Percentiles rank a stretch among this genome's conserved stretches.
Conservation (phyloP, 1,284 basidiomycete genomes). For the Omphalotus olearius region DNA sequence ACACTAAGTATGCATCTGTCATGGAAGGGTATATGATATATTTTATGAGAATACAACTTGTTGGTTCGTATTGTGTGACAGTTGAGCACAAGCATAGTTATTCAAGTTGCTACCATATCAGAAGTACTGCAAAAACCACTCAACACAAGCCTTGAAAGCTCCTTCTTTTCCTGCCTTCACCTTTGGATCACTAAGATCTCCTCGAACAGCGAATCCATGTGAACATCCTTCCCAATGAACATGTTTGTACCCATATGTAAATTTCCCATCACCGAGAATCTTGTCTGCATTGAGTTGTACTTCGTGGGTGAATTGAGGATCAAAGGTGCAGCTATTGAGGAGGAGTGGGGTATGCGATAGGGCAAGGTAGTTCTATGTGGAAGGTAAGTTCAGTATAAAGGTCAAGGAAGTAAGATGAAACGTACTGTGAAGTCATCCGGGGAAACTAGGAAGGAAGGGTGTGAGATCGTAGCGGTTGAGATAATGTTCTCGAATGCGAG, state of each 20-base stretch:
- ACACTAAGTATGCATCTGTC: no score
- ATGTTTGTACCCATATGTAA: slow-evolving; percentile 52
- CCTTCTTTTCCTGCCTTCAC: slow-evolving; percentile 9
- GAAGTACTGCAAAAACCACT: slow-evolving; percentile 5
- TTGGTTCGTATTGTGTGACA: no score
- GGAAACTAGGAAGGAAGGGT: slow-evolving; percentile 31
- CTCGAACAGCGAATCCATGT: slow-evolving; percentile 8
- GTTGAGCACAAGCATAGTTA: no score
- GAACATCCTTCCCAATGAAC: slow-evolving; percentile 42
- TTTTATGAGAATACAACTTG: no score
- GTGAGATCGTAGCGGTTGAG: slow-evolving; percentile 46
- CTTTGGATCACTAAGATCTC: slow-evolving; percentile 1
- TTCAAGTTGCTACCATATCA: no score
- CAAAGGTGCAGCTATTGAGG: slow-evolving; percentile 8
- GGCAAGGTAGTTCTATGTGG: background rate
- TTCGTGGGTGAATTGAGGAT: slow-evolving; percentile 22
- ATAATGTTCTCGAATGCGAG: slow-evolving; percentile 19
- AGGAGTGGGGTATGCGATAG: slow-evolving; percentile 3
- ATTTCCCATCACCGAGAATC: slow-evolving; percentile 50
- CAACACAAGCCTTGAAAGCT: slow-evolving; percentile 1
- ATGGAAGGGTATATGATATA: no score
- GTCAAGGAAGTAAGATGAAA: background rate
- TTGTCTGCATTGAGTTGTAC: slow-evolving; percentile 46
- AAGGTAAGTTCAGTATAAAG: no score
- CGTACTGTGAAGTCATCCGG: slow-evolving; percentile 41